Conservation (phyloP, 495 filamentous ascomycete genomes). For the Haplographium delicatum region DNA sequence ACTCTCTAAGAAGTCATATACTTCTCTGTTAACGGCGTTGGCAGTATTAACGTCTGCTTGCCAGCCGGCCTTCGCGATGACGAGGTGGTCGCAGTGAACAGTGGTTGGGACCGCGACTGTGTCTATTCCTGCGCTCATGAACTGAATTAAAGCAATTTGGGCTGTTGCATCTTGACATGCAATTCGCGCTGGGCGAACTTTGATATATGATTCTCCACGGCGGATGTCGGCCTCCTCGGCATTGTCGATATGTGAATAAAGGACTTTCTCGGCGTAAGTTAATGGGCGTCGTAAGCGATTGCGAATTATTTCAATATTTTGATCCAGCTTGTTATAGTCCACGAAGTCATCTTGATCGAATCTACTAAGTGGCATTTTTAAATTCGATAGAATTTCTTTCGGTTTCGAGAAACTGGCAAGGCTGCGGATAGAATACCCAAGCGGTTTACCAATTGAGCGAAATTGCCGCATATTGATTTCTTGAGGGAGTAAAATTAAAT, state of each 20-base stretch:
- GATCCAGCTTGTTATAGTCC: too few species aligned
- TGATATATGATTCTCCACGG: constrained; percentile 89
- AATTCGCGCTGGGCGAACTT: constrained; percentile 89
- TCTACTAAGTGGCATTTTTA: too few species aligned
- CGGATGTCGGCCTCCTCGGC: constrained; percentile 89
- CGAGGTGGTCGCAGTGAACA: constrained; percentile 97
- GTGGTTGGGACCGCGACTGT: constrained; percentile 87
- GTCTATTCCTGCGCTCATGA: constrained; percentile 95
- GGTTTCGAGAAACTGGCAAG: too few species aligned
- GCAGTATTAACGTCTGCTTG: constrained; percentile 87
- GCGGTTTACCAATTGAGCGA: too few species aligned
- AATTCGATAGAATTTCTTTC: too few species aligned
- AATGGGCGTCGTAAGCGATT: constrained; percentile 45
- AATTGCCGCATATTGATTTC: too few species aligned
- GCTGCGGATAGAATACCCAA: too few species aligned
- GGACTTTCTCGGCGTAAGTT: constrained; percentile 92
- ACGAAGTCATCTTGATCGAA: too few species aligned
- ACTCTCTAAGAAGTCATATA: constrained; percentile 91
- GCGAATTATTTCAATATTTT: background rate
- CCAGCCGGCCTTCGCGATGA: constrained; percentile 90
- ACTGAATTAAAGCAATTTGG: constrained; percentile 98
- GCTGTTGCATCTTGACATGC: constrained; percentile 98
- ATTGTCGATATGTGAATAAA: constrained; percentile 97
- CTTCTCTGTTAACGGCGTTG: constrained; percentile 92
- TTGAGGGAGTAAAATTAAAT: too few species aligned